Evolutionary conservation across 192 early-diverging fungal species (phyloP), one percentile per base, ranked within the genome.

Genomic region (Cladochytrium replicatum): DNA sequence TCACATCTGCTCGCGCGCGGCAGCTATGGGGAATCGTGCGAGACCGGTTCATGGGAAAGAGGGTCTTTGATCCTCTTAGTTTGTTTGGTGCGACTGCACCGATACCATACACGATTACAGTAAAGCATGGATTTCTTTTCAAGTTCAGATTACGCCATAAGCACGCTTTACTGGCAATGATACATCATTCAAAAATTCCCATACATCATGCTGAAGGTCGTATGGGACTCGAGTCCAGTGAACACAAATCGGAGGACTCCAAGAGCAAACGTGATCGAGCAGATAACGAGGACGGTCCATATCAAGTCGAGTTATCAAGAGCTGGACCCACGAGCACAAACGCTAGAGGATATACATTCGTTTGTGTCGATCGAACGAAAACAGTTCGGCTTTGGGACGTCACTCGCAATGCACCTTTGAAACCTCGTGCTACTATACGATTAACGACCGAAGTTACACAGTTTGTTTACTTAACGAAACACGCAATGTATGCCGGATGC

Each of bases 321-420:
- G 8, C 32, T 6, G 52, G 23, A 21, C 7, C 11, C 19, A 27
- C 22, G 1, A 13, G 5, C 26, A 43, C 21, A 48, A 29, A 49
- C 9, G 27, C 13, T 19, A 5, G 19, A 1, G 15, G 41, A 11
- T 71, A 64, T 47, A 63, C 56, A 3, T 61, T 71, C 30, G 66
- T 53, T 5, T 29, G 50, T 6, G 40, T 67, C 13, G 72, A 75
- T 46, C 43, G 50, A 13, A 58, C 54, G 6, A 25, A 54, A 2
- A 32, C 41, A 8, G 38, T 68, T 3, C 55, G 34, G 17, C 46
- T 61, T 5, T 75, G 67, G 67, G 72, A 75, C 45, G 38, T 63
- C 32, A 31, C 41, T 17, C 24, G 52, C n/a, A 19, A 13, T 4
- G 13, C 46, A 7, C 19, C 23, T 43, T 50, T 42, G 24, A 54